These are phyloP conservation scores for Carex cristatella DNA, from an alignment of 176 grass and related monocot species.

Conservation along the genomic window DNA sequence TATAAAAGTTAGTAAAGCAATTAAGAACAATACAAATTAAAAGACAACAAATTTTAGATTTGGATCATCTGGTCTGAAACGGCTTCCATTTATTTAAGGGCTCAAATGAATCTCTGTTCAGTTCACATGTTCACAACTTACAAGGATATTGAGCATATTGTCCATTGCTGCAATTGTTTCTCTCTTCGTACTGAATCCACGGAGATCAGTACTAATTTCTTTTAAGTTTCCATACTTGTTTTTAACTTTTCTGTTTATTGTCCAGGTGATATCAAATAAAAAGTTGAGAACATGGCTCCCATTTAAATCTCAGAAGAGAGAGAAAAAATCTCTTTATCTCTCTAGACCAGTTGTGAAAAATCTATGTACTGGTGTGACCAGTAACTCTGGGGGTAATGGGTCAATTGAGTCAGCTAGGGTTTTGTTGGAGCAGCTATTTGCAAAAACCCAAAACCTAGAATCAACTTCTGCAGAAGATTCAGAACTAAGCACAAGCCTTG, in stretches of 20 bases:
- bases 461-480: conserved; percentile 28
- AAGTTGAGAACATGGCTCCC: conserved; percentile 32
- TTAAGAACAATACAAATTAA: not conserved
- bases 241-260: not conserved
- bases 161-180: not conserved
- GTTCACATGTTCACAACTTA: not conserved
- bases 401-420: conserved; percentile 49
- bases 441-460: conserved; percentile 52
- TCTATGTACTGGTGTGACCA: conserved; percentile 27
- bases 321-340: conserved; percentile 28
- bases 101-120: not conserved
- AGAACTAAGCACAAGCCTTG: conserved; percentile 48
- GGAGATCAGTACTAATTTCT: not conserved
- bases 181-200: not conserved
- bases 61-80: not conserved
- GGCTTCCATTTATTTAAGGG: not conserved
- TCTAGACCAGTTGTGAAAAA: conserved; percentile 43
- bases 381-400: conserved; percentile 45
- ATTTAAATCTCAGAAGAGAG: conserved; percentile 36
- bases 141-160: not conserved
- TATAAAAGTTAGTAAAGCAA: not conserved
- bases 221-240: not conserved
- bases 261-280: conserved; percentile 36
- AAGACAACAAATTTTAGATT: not conserved
- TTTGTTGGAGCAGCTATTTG: conserved; percentile 57